Percentiles rank a stretch among this genome's conserved stretches.
These are phyloP conservation scores for Suhomyces tanzawaensis DNA, from an alignment of 805 yeast species.

Conservation along the genomic window DNA sequence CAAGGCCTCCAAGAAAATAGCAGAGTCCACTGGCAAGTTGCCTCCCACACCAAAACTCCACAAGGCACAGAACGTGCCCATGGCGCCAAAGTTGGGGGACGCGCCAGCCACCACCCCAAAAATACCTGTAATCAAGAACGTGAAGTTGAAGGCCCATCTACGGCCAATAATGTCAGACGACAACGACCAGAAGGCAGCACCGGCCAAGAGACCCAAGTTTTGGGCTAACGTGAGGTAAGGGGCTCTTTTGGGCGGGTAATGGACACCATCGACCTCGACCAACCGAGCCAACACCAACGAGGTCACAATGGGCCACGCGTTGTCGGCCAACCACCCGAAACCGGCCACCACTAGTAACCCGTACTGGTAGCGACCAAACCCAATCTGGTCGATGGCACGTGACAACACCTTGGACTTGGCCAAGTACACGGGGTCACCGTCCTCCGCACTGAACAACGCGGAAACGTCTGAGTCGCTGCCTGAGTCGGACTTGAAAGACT, in stretches of 20 bases:
- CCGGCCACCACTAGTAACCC: conserved; percentile 26
- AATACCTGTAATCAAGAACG: conserved; percentile 24
- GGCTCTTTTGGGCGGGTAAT: conserved; percentile 28
- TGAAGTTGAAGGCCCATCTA: conserved; percentile 25
- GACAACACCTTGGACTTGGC: conserved; percentile 33
- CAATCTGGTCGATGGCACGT: conserved; percentile 35
- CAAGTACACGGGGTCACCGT: conserved; percentile 11
- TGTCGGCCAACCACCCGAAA: conserved; percentile 37
- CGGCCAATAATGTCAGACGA: conserved; percentile 24
- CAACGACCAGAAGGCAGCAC: conserved; percentile 25
- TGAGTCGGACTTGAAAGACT: not conserved
- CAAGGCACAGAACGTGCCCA: conserved; percentile 20
- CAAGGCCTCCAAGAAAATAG: conserved; percentile 25
- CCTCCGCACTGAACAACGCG: conserved; percentile 10
- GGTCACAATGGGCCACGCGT: conserved; percentile 40
- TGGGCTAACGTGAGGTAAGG: conserved; percentile 42
- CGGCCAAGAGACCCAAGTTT: conserved; percentile 24
- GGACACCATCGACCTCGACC: conserved; percentile 36
- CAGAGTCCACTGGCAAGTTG: conserved; percentile 24
- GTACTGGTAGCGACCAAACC: conserved; percentile 28
- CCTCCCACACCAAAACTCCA: conserved; percentile 30
- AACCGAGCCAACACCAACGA: conserved; percentile 30
- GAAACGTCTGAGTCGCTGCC: not conserved
- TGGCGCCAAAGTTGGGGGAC: conserved; percentile 21
- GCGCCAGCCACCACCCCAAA: conserved; percentile 22